Evolutionary conservation across 768 basidiomycete species (phyloP), one percentile per base, ranked within the genome.

Genomic region (Boletus tomentosulus): DNA sequence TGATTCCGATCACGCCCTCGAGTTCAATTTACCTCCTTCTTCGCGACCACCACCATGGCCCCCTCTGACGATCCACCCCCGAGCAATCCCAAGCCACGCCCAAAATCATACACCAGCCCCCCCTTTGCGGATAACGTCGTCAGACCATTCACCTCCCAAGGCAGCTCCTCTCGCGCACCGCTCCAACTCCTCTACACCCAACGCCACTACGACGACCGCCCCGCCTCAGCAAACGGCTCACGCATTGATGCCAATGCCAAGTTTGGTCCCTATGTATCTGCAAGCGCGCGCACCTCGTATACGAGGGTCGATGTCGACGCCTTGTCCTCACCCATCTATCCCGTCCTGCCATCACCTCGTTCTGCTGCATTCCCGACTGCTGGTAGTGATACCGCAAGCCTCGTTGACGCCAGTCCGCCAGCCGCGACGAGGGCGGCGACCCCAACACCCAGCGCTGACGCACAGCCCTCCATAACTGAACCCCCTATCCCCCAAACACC

Each of bases 401-500:
- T 16, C 10, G 30, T 50, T 39, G 24, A 35, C 4, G 41, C 39
- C 11, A 45, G 59, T 8, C 50, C 33, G 15, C 39, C 27, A 13
- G n/a, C 45, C 3, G 41, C 45, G 16, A 12, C 35, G 13, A 37
- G n/a, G 0, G 0, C 49, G 0, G 37, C 24, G 25, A 46, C 59
- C 0, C 56, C 39, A 50, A 58, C 49, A 46, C 59, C 46, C 22
- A 52, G 42, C 12, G 27, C 42, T 19, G 39, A 27, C 11, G 34
- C 62, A 51, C 61, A 53, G 43, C 30, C 31, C 15, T 44, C 11
- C 15, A 8, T 31, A 27, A 25, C 35, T 12, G 57, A 66, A 6
- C 45, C 49, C 5, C 41, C 35, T 50, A 70, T 83, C 1, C 86
- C 85, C 4, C 84, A 83, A 59, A 80, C 76, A 7, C 84, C 85